Evolutionary conservation across 2,329 filamentous ascomycete species (phyloP).

Genomic region (Fusarium odoratissimum): DNA sequence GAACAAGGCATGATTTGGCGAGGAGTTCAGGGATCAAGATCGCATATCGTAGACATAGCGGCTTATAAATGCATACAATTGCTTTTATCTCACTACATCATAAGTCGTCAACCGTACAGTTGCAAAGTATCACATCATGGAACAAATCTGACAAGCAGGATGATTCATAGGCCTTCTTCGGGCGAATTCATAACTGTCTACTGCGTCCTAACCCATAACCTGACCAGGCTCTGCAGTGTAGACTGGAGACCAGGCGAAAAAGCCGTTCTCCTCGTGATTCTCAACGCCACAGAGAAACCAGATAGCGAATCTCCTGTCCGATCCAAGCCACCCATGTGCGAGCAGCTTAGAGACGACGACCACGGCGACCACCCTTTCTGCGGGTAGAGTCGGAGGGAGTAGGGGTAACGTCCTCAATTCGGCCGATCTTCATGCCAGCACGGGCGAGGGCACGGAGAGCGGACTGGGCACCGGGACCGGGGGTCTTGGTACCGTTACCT

Average conservation of each 20-base stretch:
- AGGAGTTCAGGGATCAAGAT: slow-evolving; percentile 29
- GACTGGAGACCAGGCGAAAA: slow-evolving; percentile 72
- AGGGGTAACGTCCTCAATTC: slow-evolving; percentile 99
- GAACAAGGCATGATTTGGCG: slow-evolving; percentile 10
- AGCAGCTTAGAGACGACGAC: slow-evolving; percentile 93
- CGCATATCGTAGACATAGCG: slow-evolving; percentile 10
- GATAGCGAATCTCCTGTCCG: slow-evolving; percentile 56
- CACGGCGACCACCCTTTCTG: slow-evolving; percentile 99
- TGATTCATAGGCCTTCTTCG: slow-evolving; percentile 57
- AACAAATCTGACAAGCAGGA: slow-evolving; percentile 48
- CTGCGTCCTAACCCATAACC: slow-evolving; percentile 48
- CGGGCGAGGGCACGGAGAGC: slow-evolving; percentile 98
- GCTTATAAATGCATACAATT: background rate
- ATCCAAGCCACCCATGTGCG: slow-evolving; percentile 45
- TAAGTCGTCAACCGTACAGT: slow-evolving; percentile 23
- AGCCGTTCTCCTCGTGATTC: slow-evolving; percentile 80
- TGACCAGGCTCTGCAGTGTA: slow-evolving; percentile 59
- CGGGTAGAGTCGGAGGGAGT: slow-evolving; percentile 99
- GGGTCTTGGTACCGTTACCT: slow-evolving; percentile 99
- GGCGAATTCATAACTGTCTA: slow-evolving; percentile 59
- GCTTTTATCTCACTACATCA: slow-evolving; percentile 18
- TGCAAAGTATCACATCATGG: slow-evolving; percentile 31
- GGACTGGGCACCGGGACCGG: slow-evolving; percentile 98
- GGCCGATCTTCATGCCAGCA: slow-evolving; percentile 99
- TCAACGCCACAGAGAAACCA: slow-evolving; percentile 72